Conservation (phyloP, 805 yeast genomes). For the Nakazawaea anatomiae region DNA sequence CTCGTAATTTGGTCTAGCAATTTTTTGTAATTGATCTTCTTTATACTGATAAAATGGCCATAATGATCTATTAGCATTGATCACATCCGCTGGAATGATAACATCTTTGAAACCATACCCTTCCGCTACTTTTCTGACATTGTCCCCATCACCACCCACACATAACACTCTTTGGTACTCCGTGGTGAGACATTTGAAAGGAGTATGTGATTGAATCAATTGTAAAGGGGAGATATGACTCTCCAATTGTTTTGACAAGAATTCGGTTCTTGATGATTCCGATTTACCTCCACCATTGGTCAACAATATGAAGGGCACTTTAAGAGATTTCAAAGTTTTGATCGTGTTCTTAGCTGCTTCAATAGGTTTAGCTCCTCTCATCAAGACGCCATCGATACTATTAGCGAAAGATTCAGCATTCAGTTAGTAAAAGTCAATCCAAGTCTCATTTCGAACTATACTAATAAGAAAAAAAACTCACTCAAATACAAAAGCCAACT, state of each 20-base stretch:
- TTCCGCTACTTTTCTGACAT: constrained; percentile 66
- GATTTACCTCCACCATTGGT: constrained; percentile 88
- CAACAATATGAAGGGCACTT: constrained; percentile 73
- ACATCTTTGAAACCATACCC: constrained; percentile 76
- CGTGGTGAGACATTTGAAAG: constrained; percentile 55
- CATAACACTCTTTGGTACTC: constrained; percentile 62
- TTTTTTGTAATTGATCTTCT: constrained; percentile 35
- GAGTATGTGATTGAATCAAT: constrained; percentile 84
- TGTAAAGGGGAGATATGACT: constrained; percentile 50
- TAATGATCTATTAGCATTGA: constrained; percentile 48
- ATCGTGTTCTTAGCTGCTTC: constrained; percentile 61
- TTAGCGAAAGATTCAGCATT: constrained; percentile 10
- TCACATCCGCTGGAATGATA: constrained; percentile 65
- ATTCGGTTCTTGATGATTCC: constrained; percentile 55
- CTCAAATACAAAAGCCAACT: constrained; percentile 30
- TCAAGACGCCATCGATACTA: constrained; percentile 81
- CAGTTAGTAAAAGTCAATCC: too few relatives aligned
- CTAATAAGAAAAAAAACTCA: constrained; percentile 20
- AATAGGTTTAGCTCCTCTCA: constrained; percentile 67
- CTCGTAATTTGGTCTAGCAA: constrained; percentile 28
- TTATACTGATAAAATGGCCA: constrained; percentile 66
- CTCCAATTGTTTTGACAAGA: constrained; percentile 40
- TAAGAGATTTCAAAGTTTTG: constrained; percentile 39
- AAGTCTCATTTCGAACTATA: too few relatives aligned
- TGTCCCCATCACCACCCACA: constrained; percentile 75